Evolutionary conservation across 495 filamentous ascomycete genomes (phyloP), one percentile per base, ranked within the genome.

Genomic region (Geoglossum glabrum): DNA sequence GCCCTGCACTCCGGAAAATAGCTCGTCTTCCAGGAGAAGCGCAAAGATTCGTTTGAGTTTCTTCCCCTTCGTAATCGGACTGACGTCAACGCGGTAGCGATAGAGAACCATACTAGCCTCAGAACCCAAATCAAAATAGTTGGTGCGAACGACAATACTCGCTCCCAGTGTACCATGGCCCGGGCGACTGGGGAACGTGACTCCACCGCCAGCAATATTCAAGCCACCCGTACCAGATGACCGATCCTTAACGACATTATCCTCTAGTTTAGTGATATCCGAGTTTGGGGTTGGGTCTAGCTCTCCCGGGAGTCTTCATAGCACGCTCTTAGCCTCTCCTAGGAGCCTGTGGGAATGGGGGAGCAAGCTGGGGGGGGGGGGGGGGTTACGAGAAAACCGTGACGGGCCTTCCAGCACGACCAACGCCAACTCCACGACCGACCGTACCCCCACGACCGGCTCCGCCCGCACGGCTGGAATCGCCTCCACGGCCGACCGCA

Each of bases 151-250:
- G 1, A 67, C 57, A 23, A 73, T 67, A 0, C 34, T 0, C 11
- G 28, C 49, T n/a, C 76, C 76, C 21, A 59, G 23, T 1, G 62
- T 73, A 5, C 73, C 76, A 63, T 74, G 77, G 0, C 66, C 69
- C 11, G 70, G 72, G 2, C 74, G 71, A 0, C 62, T 60, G n/a
- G 70, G 71, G 25, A 71, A 59, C n/a, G n/a, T n/a, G n/a, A n/a
- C n/a, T n/a, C n/a, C n/a, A n/a, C n/a, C n/a, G n/a, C n/a, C n/a
- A 26, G 13, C n/a, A 54, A 51, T 5, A 10, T 45, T n/a, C 4
- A 27, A 6, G n/a, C 8, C 45, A 57, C 7, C 2, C 2, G 13
- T 40, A 17, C 13, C 13, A 15, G 36, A 2, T 7, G 36, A 15
- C 13, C 17, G 9, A 40, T 17, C 13, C 36, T 7, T 40, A 17